Base-by-base conservation (phyloP, 2,329 filamentous ascomycete species). In the Ophiocordyceps unilateralis region DNA sequence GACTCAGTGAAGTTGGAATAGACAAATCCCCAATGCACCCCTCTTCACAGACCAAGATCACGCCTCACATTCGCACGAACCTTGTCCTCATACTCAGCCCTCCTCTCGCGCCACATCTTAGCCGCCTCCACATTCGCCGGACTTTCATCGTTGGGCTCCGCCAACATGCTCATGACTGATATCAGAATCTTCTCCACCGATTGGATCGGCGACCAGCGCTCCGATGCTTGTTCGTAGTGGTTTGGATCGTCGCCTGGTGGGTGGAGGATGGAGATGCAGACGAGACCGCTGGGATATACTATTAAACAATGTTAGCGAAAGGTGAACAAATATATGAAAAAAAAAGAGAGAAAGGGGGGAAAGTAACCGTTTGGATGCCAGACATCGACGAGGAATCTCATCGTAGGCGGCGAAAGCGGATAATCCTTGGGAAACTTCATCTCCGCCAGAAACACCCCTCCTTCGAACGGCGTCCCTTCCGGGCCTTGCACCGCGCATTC, bases 211-310 rank as follows among this genome's bases (percentile, higher is more conserved):
- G 83, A 89, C 89, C 89, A 96, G 49, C 89, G 80, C 68, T 96
- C 91, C 1, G 83, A 87, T 8, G 91, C 89, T 54, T 89, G 84
- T 64, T 96, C 89, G 72, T 96, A 96, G 68, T 94, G 88, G 67
- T 95, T 95, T 43, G 91, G 91, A 63, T 96, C 89, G 65, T 96
- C 89, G 55, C 91, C 89, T 3, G 89, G 89, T 3, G 89, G 82
- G 63, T 96, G 89, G 2, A 96, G 78, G 66, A 96, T 96, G n/a
- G 85, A 93, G 56, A 96, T 96, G 67, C 89, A 96, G 53, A 96
- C 91, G 17, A 89, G 75, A 49, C 89, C 89, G 58, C 82, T 89
- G 15, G 82, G 75, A 60, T 96, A 96, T 42, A 96, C 88, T 94
- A 50, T 2, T 14, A 30, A 28, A 28, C 26, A 15, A 30, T 3